Conservation (phyloP, 2,329 filamentous ascomycete species). For the Gliomastix tumulicola region DNA sequence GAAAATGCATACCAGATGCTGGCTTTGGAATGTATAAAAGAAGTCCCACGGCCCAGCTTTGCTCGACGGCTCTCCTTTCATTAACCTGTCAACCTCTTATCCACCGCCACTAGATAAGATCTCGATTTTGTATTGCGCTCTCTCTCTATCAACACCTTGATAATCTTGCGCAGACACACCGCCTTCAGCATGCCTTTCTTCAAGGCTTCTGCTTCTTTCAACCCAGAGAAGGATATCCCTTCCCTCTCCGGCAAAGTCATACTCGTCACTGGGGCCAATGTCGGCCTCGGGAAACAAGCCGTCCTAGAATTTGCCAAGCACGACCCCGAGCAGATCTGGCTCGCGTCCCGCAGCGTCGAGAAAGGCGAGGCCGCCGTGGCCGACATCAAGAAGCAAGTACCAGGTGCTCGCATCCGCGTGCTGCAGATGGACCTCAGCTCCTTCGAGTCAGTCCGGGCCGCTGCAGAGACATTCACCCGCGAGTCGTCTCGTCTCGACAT, state of each 20-base stretch:
- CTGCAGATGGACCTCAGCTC: slow-evolving; percentile 37
- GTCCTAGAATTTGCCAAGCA: slow-evolving; percentile 5
- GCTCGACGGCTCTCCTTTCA: no score
- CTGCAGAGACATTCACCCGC: slow-evolving; percentile 24
- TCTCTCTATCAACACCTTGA: no score
- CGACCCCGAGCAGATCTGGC: slow-evolving; percentile 5
- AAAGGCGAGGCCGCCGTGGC: slow-evolving; percentile 40
- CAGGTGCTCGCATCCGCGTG: slow-evolving; percentile 9
- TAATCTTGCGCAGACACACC: no score
- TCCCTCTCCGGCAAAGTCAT: slow-evolving; percentile 71
- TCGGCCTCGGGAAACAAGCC: slow-evolving; percentile 61
- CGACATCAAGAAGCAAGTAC: slow-evolving; percentile 27
- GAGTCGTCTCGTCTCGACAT: slow-evolving; percentile 27
- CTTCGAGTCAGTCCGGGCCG: slow-evolving; percentile 29
- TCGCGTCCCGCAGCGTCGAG: slow-evolving; percentile 25
- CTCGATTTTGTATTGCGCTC: no score
- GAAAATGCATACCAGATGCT: no score
- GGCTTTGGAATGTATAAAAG: no score
- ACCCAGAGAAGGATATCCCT: slow-evolving; percentile 22
- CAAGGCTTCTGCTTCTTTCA: slow-evolving; percentile 1
- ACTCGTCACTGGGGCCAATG: slow-evolving; percentile 78
- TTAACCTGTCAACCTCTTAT: no score
- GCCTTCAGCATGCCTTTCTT: not conserved
- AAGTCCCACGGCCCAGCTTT: no score
- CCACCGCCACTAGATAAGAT: no score